A percentile compares a stretch with the other conserved stretches of the same genome.
Conservation (phyloP, 306 rosid species). For the Glycine latifolia region DNA sequence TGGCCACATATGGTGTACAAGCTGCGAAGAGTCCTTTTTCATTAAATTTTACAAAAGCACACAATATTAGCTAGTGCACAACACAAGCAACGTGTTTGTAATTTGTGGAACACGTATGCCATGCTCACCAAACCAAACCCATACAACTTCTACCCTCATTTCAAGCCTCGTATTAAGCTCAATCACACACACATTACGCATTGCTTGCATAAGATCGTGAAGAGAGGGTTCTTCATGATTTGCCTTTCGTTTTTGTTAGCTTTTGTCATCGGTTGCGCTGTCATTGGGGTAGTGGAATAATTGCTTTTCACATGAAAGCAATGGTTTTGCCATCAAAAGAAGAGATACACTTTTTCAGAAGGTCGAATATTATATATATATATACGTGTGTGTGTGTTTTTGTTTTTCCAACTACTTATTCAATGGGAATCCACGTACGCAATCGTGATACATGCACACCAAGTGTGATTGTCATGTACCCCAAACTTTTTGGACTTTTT, state of each 20-base stretch:
- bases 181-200: conserved; percentile 31
- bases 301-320: conserved; percentile 4
- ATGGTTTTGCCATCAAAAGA: neutral
- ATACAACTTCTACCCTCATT: neutral
- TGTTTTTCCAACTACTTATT: neutral
- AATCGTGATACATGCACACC: neutral
- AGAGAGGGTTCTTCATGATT: neutral
- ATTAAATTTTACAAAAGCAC: too few species aligned
- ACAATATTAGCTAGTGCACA: too few species aligned
- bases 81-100: neutral
- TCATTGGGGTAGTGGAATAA: neutral
- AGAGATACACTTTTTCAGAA: neutral
- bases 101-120: neutral
- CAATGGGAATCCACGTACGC: neutral
- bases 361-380: too few species aligned
- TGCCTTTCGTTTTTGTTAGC: neutral
- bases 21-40: neutral
- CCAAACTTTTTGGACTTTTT: neutral
- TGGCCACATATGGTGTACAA: neutral
- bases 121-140: neutral
- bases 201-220: conserved; percentile 31
- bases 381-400: too few species aligned
- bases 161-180: neutral
- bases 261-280: conserved; percentile 14
- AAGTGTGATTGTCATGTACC: neutral